A percentile compares a stretch with the other conserved stretches of the same genome.
phyloP scores from a whole-genome alignment of 176 grass and related monocot species.

The Oryza glumipatula region DNA sequence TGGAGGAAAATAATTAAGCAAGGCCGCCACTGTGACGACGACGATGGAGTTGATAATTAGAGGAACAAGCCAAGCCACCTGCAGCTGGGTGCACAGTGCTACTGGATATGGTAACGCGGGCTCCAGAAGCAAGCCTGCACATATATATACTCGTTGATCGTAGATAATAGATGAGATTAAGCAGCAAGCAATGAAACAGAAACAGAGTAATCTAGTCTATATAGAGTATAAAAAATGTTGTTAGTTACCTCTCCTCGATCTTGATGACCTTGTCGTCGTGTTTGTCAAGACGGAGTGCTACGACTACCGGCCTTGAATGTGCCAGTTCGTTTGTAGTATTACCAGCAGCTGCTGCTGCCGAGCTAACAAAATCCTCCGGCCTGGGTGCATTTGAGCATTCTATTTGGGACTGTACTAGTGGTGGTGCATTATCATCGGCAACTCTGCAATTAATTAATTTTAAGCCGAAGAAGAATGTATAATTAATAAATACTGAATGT shows the following conservation, averaged over 20 bases:
- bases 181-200: background rate
- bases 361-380: background rate
- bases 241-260: constrained; percentile 67
- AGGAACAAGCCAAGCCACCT: background rate
- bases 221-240: too few species aligned
- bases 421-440: background rate
- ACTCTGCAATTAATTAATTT: background rate
- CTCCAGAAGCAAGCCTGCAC: constrained; percentile 79
- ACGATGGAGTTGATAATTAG: too few species aligned
- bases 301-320: constrained; percentile 12
- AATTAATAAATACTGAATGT: too few species aligned
- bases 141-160: too few species aligned
- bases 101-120: constrained; percentile 62
- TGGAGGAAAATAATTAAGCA: background rate
- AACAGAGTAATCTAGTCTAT: too few species aligned
- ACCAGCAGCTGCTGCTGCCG: background rate
- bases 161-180: too few species aligned
- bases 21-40: constrained; percentile 15
- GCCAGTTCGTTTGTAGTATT: background rate
- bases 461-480: background rate
- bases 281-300: constrained; percentile 54
- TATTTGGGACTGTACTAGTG: background rate
- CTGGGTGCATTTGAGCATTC: background rate
- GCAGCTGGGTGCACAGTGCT: constrained; percentile 30
- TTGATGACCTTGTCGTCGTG: constrained; percentile 65